Conservation (phyloP, 208 protist genomes). For the Leishmania tropica region DNA sequence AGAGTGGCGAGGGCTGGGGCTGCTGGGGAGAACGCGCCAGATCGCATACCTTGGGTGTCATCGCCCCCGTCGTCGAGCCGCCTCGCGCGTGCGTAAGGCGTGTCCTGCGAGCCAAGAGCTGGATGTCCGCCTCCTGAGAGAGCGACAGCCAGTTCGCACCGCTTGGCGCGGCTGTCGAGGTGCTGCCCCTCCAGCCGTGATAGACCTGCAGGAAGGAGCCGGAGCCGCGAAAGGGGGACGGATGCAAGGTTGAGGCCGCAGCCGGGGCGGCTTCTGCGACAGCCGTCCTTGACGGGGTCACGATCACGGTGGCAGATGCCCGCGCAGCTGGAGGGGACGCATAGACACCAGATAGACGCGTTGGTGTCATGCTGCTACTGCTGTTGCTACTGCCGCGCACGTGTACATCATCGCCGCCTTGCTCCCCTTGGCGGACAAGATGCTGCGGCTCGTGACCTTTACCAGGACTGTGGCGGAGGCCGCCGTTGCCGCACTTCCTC, state of each 20-base stretch:
- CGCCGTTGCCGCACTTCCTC: background rate
- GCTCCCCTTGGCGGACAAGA: background rate
- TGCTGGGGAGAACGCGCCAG: background rate
- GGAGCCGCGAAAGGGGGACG: slow-evolving; percentile 23
- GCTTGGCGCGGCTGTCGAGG: background rate
- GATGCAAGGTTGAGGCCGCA: background rate
- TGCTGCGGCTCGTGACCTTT: background rate
- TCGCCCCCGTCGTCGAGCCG: background rate
- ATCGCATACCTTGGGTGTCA: background rate
- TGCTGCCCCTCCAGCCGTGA: slow-evolving; percentile 1
- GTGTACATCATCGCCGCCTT: background rate
- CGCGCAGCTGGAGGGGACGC: background rate
- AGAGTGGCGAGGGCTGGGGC: background rate
- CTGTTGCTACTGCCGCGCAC: background rate
- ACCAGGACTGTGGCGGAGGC: background rate
- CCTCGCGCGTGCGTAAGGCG: slow-evolving; percentile 8
- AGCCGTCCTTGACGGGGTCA: background rate
- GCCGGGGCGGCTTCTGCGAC: background rate
- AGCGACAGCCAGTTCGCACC: slow-evolving; percentile 3
- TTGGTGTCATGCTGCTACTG: slow-evolving; percentile 13
- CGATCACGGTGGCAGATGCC: background rate
- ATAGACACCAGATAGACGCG: slow-evolving; percentile 2
- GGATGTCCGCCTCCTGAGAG: slow-evolving; percentile 22
- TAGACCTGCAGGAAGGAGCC: slow-evolving; percentile 22
- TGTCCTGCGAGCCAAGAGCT: slow-evolving; percentile 27